Conservation (phyloP, 352 stramenopile genomes). For the Aphanomyces euteiches region DNA sequence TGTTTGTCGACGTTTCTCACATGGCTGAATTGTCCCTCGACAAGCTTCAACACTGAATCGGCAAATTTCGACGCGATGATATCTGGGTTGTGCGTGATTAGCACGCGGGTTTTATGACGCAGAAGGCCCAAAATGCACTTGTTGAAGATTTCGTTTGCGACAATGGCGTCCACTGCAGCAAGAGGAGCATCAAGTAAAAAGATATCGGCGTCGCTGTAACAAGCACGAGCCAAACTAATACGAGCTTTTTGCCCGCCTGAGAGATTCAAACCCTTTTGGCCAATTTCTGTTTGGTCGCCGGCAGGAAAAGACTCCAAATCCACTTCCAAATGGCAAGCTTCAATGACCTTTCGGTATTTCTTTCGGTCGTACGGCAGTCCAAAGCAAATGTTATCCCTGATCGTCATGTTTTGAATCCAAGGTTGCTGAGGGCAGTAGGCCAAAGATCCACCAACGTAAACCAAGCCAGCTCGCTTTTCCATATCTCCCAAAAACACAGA, state of each 20-base stretch:
- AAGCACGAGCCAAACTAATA: constrained; percentile 64
- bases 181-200: constrained; percentile 88
- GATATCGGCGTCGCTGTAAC: constrained; percentile 76
- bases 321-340: constrained; percentile 70
- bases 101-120: constrained; percentile 49
- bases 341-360: constrained; percentile 52
- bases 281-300: constrained; percentile 93
- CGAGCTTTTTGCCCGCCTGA: constrained; percentile 80
- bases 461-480: constrained; percentile 49
- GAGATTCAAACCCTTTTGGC: constrained; percentile 90
- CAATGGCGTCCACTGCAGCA: constrained; percentile 79
- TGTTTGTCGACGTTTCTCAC: constrained; percentile 15
- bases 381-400: constrained; percentile 62
- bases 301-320: constrained; percentile 83
- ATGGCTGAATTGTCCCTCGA: constrained; percentile 7
- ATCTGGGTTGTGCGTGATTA: constrained; percentile 54
- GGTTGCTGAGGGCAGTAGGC: constrained; percentile 88
- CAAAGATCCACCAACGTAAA: constrained; percentile 65
- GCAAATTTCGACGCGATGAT: constrained; percentile 45
- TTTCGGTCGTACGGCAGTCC: constrained; percentile 39
- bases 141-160: constrained; percentile 52
- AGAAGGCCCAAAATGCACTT: constrained; percentile 54
- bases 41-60: constrained; percentile 33
- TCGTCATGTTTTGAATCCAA: constrained; percentile 85
- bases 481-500: constrained; percentile 95